Conservation (phyloP, 768 basidiomycete species). For the Tulasnella sp. region DNA sequence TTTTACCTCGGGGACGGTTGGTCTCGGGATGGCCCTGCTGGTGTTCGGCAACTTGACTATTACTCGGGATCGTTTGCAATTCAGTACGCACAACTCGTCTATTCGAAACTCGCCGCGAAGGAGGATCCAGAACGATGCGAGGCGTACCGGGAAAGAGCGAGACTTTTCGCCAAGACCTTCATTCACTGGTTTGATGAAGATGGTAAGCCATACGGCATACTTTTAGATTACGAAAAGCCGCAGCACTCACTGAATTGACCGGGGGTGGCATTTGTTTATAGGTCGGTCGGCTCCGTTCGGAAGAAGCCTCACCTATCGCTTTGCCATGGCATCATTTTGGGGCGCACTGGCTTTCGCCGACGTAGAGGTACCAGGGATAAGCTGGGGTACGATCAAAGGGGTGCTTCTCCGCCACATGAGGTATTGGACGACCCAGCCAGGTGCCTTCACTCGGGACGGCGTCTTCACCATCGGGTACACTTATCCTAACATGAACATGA, state of each 20-base stretch:
- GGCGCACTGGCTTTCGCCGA: conserved; percentile 70
- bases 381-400: conserved; percentile 72
- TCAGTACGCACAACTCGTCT: conserved; percentile 67
- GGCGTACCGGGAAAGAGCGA: conserved; percentile 61
- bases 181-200: conserved; percentile 72
- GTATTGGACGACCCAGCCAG: conserved; percentile 59
- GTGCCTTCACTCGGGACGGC: conserved; percentile 51
- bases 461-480: conserved; percentile 58
- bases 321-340: conserved; percentile 78
- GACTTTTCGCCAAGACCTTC: conserved; percentile 63
- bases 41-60: conserved; percentile 73
- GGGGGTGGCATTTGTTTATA: conserved; percentile 34
- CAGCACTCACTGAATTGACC: neutral
- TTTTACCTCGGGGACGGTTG: conserved; percentile 74
- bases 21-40: conserved; percentile 74
- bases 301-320: conserved; percentile 70
- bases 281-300: conserved; percentile 75
- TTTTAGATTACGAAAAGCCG: neutral
- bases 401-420: conserved; percentile 68
- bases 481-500: conserved; percentile 31
- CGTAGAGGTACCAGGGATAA: conserved; percentile 59
- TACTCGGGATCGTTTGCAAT: conserved; percentile 78
- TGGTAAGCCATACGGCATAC: conserved; percentile 43
- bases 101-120: conserved; percentile 60
- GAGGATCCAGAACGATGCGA: conserved; percentile 62